Evolutionary conservation across 208 protist genomes (phyloP), one percentile per base, ranked within the genome.

Genomic region (Crithidia brevicula): DNA sequence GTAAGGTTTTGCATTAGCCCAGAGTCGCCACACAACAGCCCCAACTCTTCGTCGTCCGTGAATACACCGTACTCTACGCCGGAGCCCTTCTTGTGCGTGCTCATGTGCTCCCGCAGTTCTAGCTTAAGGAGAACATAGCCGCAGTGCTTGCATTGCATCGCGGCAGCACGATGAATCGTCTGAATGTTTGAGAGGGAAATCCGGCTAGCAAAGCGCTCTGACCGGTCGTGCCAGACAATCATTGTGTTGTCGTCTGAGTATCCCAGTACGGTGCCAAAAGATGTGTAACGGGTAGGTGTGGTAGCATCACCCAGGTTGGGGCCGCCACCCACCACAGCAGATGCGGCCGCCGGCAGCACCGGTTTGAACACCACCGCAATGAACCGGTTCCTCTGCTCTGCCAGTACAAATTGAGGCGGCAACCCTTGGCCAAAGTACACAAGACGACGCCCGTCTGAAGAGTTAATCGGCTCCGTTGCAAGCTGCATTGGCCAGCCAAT

Each of bases 171-270:
- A 53, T 80, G 73, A 9, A 88, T 68, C 6, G 65, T 73, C 18
- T 71, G 51, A 45, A 94, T 83, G 38, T 49, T 58, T 20, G 76
- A 74, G 13, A 91, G 57, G 8, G 67, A 75, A 11, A 94, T 58
- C 15, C 56, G 50, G 33, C 74, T 89, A 20, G 88, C 83, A 66
- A 86, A 94, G 25, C 70, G 68, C 60, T 89, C 81, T 42, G 81
- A 73, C 18, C 85, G 80, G 45, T 90, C 76, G 33, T 94, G 85
- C 85, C 88, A 94, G 27, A 92, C 82, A n/a, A 94, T 77, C 49
- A 81, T 73, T 2, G 72, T 83, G 65, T 88, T 69, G 67, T 89
- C 79, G 68, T 91, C 82, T 22, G 82, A 83, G 81, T 91, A 93
- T 23, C 84, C 88, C 1, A 93, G 75, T 11, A 93, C 76, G 18